These are phyloP conservation scores for Suillus fuscotomentosus DNA, from an alignment of 768 basidiomycete species.

Conservation along the genomic window DNA sequence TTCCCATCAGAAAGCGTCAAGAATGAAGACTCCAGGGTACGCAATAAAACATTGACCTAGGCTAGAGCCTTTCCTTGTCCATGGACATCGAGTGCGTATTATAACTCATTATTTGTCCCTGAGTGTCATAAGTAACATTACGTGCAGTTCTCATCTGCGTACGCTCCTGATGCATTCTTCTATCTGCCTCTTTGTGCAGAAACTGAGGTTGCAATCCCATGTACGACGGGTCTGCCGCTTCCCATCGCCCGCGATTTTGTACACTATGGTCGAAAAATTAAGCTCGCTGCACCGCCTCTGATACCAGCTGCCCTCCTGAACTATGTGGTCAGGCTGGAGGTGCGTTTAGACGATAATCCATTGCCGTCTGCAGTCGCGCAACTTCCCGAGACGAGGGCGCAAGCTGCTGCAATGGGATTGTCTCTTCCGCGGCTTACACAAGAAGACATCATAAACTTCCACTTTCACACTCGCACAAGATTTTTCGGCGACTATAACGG, in stretches of 20 bases:
- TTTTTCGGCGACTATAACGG: slow-evolving; percentile 24
- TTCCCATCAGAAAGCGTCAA: slow-evolving; percentile 29
- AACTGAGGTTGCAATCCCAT: slow-evolving; percentile 17
- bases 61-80: slow-evolving; percentile 39
- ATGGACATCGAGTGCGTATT: slow-evolving; percentile 38
- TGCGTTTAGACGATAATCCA: slow-evolving; percentile 28
- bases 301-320: slow-evolving; percentile 40
- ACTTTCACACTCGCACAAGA: slow-evolving; percentile 34
- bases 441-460: slow-evolving; percentile 41
- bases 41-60: slow-evolving; percentile 28
- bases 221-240: slow-evolving; percentile 22
- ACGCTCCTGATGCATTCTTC: slow-evolving; percentile 45
- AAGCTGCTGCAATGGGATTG: slow-evolving; percentile 28
- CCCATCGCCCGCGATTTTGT: slow-evolving; percentile 32
- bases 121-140: slow-evolving; percentile 6
- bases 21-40: slow-evolving; percentile 27
- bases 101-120: neutral
- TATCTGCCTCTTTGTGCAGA: slow-evolving; percentile 37
- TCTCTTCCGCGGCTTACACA: slow-evolving; percentile 32
- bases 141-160: slow-evolving; percentile 38
- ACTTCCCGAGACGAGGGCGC: slow-evolving; percentile 36
- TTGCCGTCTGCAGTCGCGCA: slow-evolving; percentile 19
- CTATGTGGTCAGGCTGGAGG: slow-evolving; percentile 36
- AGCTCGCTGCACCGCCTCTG: slow-evolving; percentile 39
- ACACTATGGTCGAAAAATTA: slow-evolving; percentile 42